Percentiles rank a stretch among this genome's conserved stretches.
Evolutionary conservation across 2,329 filamentous ascomycete species (phyloP).

Genomic region (Diaporthe vexans): DNA sequence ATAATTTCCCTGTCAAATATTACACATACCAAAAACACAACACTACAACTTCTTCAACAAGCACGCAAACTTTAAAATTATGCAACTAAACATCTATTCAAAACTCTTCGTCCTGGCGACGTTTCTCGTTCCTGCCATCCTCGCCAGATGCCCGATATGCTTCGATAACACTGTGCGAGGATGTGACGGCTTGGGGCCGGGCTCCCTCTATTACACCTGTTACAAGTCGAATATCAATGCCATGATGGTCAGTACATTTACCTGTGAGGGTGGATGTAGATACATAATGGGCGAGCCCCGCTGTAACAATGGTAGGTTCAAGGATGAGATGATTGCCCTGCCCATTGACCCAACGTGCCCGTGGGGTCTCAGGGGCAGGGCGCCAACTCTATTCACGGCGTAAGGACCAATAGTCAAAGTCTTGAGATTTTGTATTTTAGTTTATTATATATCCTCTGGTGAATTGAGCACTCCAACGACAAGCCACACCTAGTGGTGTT

Average conservation of each 20-base stretch:
- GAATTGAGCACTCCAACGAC: too few species aligned
- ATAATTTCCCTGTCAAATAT: background rate
- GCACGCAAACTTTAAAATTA: background rate
- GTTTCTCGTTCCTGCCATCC: background rate
- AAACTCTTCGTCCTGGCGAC: background rate
- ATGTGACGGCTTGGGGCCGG: background rate
- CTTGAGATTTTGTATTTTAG: too few species aligned
- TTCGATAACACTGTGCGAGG: conserved; percentile 17
- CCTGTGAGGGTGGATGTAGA: conserved; percentile 11
- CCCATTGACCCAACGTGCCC: background rate
- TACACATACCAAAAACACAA: background rate
- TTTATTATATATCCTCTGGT: too few species aligned
- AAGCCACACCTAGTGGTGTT: too few species aligned
- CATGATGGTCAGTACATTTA: background rate
- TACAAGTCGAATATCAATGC: background rate
- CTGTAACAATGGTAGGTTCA: conserved; percentile 4
- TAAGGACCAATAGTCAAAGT: background rate
- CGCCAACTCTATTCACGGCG: background rate
- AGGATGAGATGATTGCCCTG: background rate
- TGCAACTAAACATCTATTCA: background rate
- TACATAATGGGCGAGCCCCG: background rate
- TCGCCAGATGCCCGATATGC: conserved; percentile 1
- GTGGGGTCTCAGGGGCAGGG: background rate
- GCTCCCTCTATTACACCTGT: background rate
- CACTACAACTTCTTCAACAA: background rate